Base-by-base conservation (phyloP, 768 basidiomycete genomes). In the Hygrocybe coccinea region DNA sequence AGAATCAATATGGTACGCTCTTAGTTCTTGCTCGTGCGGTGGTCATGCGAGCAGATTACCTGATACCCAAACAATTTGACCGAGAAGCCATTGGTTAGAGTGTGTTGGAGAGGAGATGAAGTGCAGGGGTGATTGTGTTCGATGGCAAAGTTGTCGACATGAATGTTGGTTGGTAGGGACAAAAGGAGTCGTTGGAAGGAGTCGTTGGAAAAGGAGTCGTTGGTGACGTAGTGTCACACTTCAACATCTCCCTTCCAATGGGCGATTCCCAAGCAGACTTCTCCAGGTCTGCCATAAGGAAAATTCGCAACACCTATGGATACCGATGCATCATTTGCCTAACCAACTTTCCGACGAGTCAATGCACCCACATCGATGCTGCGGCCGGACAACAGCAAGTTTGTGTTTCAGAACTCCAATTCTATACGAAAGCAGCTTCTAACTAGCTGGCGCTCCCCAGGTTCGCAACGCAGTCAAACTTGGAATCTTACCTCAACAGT, bases 251-350 rank as follows among this genome's bases (percentile, higher is more conserved):
- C 29, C 29, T 8, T 29, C 29, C 29, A 29, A 43, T 52, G 49
- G 55, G 55, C 9, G 55, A 56, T 35, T 52, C 50, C 14, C 50
- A 56, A 52, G 50, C 55, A 56, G 5, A 34, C 3, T 56, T 56
- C 55, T 56, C 55, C 49, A 50, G 39, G 49, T 19, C 55, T 39
- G 50, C 50, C 21, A 52, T 33, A 22, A 51, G 33, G 19, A 25
- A 17, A 17, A 56, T 56, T 56, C 55, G 50, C 55, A 2, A 38
- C 33, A 39, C 22, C 11, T 56, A 52, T 19, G 21, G 34, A 1
- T 52, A 50, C 39, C 37, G 55, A 8, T 56, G 55, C 39, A 25
- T 50, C 38, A 52, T 56, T 52, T 56, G 55, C 37, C 36, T 56
- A 17, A 52, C 47, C 35, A 29, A 35, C 15, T 5, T 21, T 7